phyloP scores from a whole-genome alignment of 2,329 filamentous ascomycete genomes.

The Sclerotinia sclerotiorum region DNA sequence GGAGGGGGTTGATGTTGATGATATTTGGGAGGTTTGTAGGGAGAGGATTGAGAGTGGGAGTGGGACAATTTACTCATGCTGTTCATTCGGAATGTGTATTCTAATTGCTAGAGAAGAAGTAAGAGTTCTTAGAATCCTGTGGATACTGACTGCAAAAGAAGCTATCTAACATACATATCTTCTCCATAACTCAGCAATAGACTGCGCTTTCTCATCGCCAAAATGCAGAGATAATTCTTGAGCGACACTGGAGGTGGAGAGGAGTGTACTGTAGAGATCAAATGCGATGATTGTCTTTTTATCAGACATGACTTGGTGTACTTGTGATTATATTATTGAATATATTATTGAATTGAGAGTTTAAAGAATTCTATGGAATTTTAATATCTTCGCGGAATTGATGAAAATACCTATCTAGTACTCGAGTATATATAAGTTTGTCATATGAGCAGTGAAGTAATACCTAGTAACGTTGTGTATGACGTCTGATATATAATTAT shows the following conservation, averaged over 20 bases:
- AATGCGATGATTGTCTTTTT: constrained; percentile 60
- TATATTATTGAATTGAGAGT: too few species aligned
- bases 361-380: too few species aligned
- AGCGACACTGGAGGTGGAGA: constrained; percentile 69
- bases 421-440: too few species aligned
- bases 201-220: constrained; percentile 55
- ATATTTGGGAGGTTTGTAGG: background rate
- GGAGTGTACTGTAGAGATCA: constrained; percentile 72
- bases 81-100: constrained; percentile 75
- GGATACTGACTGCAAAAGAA: too few species aligned
- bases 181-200: constrained; percentile 62
- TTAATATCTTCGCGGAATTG: background rate
- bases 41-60: background rate
- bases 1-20: too few species aligned
- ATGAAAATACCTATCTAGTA: too few species aligned
- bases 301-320: constrained; percentile 33
- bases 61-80: constrained; percentile 71
- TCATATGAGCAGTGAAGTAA: too few species aligned
- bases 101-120: constrained; percentile 58
- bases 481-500: too few species aligned
- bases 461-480: too few species aligned
- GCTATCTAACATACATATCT: constrained; percentile 32
- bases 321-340: too few species aligned
- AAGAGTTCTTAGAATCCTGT: constrained; percentile 44
- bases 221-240: constrained; percentile 57